These are phyloP conservation scores for Phytophthora chlamydospora DNA, from an alignment of 352 stramenopile genomes.

Conservation along the genomic window DNA sequence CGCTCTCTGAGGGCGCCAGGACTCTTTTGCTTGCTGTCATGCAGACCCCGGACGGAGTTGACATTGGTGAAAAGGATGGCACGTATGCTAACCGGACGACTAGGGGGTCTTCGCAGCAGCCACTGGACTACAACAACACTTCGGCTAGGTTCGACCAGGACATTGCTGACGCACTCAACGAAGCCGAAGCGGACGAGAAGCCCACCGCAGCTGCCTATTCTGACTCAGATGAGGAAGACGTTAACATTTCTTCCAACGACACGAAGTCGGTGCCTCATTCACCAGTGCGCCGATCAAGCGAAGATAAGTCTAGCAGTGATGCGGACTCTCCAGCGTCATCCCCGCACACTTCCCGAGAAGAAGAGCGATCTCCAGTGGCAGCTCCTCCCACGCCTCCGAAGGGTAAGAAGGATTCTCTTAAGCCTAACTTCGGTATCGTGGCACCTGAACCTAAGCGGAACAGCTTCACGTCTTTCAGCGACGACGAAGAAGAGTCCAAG, in stretches of 20 bases:
- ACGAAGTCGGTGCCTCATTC: constrained; percentile 24
- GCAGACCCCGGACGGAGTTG: constrained; percentile 85
- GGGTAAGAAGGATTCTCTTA: constrained; percentile 45
- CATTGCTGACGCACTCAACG: constrained; percentile 29
- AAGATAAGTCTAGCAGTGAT: constrained; percentile 27
- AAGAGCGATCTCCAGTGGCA: constrained; percentile 17
- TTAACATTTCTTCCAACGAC: constrained; percentile 24
- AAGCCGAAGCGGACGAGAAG: constrained; percentile 31
- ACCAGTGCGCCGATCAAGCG: constrained; percentile 22
- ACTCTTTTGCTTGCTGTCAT: constrained; percentile 88
- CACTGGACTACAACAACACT: constrained; percentile 26
- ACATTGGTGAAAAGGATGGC: constrained; percentile 68
- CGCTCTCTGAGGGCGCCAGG: constrained; percentile 82
- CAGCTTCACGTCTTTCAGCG: constrained; percentile 89
- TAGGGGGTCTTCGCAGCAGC: constrained; percentile 37
- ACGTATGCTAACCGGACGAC: constrained; percentile 48
- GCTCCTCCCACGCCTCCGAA: constrained; percentile 38
- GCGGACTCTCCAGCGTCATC: constrained; percentile 15
- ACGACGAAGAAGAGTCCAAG: constrained; percentile 86
- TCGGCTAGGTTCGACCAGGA: constrained; percentile 51
- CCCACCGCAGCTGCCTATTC: constrained; percentile 10
- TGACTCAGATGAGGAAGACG: constrained; percentile 31
- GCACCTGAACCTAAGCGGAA: constrained; percentile 62
- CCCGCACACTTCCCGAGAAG: constrained; percentile 19
- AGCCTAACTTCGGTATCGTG: constrained; percentile 78